Conservation (phyloP, 2,329 filamentous ascomycete genomes). For the Pseudopyricularia javanii region DNA sequence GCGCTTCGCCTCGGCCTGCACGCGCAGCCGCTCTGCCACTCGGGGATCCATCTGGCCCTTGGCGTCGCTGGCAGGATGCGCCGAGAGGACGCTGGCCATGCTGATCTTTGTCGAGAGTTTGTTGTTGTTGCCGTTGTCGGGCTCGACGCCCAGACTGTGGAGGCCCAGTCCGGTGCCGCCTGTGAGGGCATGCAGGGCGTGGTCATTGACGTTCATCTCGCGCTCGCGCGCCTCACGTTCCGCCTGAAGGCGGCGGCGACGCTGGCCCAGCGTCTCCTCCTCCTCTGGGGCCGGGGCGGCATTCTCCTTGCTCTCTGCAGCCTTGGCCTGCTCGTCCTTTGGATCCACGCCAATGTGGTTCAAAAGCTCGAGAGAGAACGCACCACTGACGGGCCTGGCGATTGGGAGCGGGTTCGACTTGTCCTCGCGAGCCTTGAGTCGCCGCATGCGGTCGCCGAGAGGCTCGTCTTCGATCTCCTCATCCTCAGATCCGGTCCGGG, state of each 20-base stretch:
- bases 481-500: constrained; percentile 10
- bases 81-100: constrained; percentile 46
- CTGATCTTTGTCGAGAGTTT: constrained; percentile 31
- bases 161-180: constrained; percentile 6
- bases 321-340: constrained; percentile 14
- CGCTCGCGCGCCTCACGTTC: constrained; percentile 51
- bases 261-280: constrained; percentile 70
- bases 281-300: constrained; percentile 21
- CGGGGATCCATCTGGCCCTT: constrained; percentile 20
- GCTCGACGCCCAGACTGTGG: constrained; percentile 11
- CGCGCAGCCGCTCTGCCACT: constrained; percentile 26
- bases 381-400: constrained; percentile 46
- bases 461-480: constrained; percentile 51
- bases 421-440: constrained; percentile 47
- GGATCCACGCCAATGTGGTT: constrained; percentile 42
- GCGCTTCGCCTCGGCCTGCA: constrained; percentile 26
- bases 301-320: constrained; percentile 14
- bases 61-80: constrained; percentile 24
- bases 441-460: constrained; percentile 50
- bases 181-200: constrained; percentile 4
- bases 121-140: constrained; percentile 11
- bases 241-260: constrained; percentile 60
- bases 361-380: constrained; percentile 60
- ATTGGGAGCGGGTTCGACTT: constrained; percentile 32
- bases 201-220: constrained; percentile 26